Conservation (phyloP, 1,284 basidiomycete species). For the Dichomitus squalens region DNA sequence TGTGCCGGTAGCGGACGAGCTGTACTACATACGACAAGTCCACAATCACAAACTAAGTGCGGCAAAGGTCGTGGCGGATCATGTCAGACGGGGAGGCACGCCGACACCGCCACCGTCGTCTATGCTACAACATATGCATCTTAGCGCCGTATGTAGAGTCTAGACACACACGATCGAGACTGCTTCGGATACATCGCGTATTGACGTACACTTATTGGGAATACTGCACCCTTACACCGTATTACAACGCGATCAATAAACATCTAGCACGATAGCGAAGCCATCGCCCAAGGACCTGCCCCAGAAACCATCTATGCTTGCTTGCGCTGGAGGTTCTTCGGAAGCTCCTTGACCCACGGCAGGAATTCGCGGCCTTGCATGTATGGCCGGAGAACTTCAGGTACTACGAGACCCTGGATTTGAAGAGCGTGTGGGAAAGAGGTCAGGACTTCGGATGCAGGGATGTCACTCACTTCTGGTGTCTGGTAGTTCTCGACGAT, state of each 20-base stretch:
- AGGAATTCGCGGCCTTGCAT: slow-evolving; percentile 96
- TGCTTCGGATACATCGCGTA: too few species aligned
- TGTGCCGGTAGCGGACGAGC: not conserved
- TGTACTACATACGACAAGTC: not conserved
- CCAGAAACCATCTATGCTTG: slow-evolving; percentile 43
- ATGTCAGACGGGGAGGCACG: too few species aligned
- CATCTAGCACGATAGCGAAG: slow-evolving; percentile 2
- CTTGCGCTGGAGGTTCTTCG: slow-evolving; percentile 79
- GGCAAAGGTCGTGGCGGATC: too few species aligned
- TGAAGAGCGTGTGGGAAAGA: not conserved
- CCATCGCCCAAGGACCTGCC: too few species aligned
- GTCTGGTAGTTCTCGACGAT: slow-evolving; percentile 99
- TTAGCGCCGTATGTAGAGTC: too few species aligned
- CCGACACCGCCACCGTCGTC: too few species aligned
- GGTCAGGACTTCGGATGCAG: not conserved
- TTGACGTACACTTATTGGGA: not conserved
- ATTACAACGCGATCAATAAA: not conserved
- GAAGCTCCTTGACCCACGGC: slow-evolving; percentile 84
- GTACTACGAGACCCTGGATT: slow-evolving; percentile 82
- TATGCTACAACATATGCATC: too few species aligned
- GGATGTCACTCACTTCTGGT: slow-evolving; percentile 65
- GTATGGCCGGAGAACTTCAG: slow-evolving; percentile 88
- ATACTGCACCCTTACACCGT: not conserved
- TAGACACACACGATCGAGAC: too few species aligned
- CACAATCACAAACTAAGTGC: too few species aligned